Conservation (phyloP, 2,329 filamentous ascomycete genomes). For the Drechslerella stenobrocha region DNA sequence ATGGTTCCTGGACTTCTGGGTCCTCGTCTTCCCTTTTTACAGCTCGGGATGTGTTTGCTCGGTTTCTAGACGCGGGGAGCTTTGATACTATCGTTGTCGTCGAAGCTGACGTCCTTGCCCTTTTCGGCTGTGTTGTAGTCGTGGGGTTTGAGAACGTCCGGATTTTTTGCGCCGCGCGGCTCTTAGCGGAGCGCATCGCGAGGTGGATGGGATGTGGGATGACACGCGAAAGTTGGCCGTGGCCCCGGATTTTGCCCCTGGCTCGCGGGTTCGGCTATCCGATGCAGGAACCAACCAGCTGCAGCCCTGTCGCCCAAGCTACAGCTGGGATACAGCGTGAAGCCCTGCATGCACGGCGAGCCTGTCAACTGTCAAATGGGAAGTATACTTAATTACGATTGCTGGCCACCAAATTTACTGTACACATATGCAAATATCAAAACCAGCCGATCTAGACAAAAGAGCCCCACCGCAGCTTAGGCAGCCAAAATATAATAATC, state of each 20-base stretch:
- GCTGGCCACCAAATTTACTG: not conserved
- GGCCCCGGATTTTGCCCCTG: slow-evolving; percentile 33
- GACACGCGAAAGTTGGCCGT: not conserved
- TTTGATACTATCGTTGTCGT: slow-evolving; percentile 35
- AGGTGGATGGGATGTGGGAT: not conserved
- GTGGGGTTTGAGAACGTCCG: slow-evolving; percentile 40
- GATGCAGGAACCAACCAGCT: slow-evolving; percentile 42
- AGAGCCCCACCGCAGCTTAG: slow-evolving; percentile 44
- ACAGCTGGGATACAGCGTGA: too few species aligned
- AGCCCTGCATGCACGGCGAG: not conserved
- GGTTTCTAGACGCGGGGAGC: slow-evolving; percentile 19
- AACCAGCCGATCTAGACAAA: not conserved
- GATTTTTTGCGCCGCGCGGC: slow-evolving; percentile 31
- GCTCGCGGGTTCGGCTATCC: slow-evolving; percentile 19
- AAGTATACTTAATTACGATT: slow-evolving; percentile 1
- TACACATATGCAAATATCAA: not conserved
- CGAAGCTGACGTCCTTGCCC: not conserved
- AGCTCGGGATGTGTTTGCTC: slow-evolving; percentile 1
- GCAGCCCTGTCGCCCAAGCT: slow-evolving; percentile 10
- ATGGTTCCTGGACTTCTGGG: not conserved
- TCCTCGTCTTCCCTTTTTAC: not conserved
- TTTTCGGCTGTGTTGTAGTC: slow-evolving; percentile 28
- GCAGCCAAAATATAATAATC: slow-evolving; percentile 43
- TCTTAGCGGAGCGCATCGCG: slow-evolving; percentile 36
- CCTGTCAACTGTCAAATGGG: not conserved